Base-by-base conservation (phyloP, 75 land plant genomes). In the Picea sitchensis region DNA sequence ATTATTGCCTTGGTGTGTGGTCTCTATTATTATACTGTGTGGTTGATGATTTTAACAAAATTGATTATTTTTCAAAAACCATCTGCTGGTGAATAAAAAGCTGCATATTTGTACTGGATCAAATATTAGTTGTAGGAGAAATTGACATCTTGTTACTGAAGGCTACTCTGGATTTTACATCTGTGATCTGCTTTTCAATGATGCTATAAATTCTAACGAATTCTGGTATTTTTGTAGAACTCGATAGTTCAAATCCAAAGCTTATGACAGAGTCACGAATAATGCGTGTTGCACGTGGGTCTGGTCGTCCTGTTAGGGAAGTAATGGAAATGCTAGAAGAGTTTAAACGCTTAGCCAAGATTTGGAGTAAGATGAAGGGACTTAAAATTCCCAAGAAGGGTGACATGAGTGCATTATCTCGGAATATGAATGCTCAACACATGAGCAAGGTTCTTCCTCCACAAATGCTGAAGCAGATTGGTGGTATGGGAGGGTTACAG, bases 291-390 rank as follows among this genome's bases (percentile, higher is more conserved):
- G 99, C 99, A 34, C 80, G 99, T 41, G 99, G 99, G 1, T 87
- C 95, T 3, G 99, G 99, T 41, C 87, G 90, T 32, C 81, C 78
- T 3, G 76, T 91, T 5, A 77, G 78, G 60, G 98, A 96, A 58
- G 98, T 96, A 7, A 82, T 82, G 78, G 99, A 95, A 14, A 92
- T 96, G 95, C 75, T 96, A 77, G 98, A 96, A 73, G 95, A 95
- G 86, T 94, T 89, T 85, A 94, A 96, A 81, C 86, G 98, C 26
- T 88, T 95, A 77, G 99, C 98, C 14, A 95, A 96, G 91, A 80
- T 96, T 18, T 96, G 99, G 99, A 84, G 98, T 82, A 91, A 96
- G 88, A 96, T 96, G 99, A 94, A 96, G 80, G 99, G 99, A 60
- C 91, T 96, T 41, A 96, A 96, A 86, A 92, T 96, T 26, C 98